Base-by-base conservation (phyloP, 441 rosid species). In the Manihot esculenta region DNA sequence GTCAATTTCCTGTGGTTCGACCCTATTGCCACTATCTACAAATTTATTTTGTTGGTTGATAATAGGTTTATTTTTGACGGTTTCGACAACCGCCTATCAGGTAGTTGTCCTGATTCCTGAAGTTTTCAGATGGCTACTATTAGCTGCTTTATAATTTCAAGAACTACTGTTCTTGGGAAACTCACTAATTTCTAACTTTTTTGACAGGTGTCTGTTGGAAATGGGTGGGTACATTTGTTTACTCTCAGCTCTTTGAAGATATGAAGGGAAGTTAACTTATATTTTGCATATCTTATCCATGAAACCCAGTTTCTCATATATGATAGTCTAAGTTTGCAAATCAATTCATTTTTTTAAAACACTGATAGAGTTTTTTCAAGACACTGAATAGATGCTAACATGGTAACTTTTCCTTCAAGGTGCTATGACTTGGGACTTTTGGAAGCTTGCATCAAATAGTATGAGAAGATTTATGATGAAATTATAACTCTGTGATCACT, bases 141-240 rank as follows among this genome's bases (percentile, higher is more conserved):
- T 65, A 21, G 42, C 33, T n/a, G 50, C 57, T 20, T 33, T 17
- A 50, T 18, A 50, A 50, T 65, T 56, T 50, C 41, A 17, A 23
- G 21, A 42, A 41, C 49, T 64, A 61, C 44, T 33, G n/a, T 70
- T 27, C 62, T 49, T 70, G 7, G 26, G 62, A 72, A 68, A 45
- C 47, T 76, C 53, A 50, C 68, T 60, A 21, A 62, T 26, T n/a
- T 1, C 8, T 41, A 10, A 74, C 74, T 77, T 62, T 45, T 80
- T 62, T 77, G 71, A 83, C 91, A 94, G 99, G 97, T 92, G 21
- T 84, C 97, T 42, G 97, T 81, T 84, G 96, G 86, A 71, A 94
- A 87, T 27, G 97, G 99, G 99, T 90, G 75, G 77, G 97, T 81
- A 13, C 63, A 64, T 79, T 59, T 60, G 23, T 38, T 35, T 38